phyloP scores from a whole-genome alignment of 306 rosid genomes.

The Hippophae tibetana region DNA sequence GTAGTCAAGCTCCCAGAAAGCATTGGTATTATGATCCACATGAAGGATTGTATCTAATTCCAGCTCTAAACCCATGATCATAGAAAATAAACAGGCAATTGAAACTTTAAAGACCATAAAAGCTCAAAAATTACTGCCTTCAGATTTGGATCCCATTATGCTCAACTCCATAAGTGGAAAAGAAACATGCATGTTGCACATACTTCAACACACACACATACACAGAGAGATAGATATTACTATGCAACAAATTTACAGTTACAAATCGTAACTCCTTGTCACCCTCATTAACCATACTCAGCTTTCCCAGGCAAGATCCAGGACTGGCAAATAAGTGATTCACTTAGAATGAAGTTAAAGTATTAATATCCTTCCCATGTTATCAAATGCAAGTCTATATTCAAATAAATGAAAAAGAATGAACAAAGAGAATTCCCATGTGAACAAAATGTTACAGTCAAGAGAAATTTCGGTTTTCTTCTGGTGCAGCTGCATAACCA shows the following conservation, averaged over 20 bases:
- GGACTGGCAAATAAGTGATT: conserved; percentile 29
- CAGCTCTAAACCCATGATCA: not conserved
- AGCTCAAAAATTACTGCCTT: not conserved
- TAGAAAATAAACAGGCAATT: not conserved
- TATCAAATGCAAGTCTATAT: not conserved
- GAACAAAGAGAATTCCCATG: no score
- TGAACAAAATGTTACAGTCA: not conserved
- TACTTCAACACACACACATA: not conserved
- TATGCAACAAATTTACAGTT: conserved; percentile 53
- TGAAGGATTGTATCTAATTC: not conserved
- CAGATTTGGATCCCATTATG: no score
- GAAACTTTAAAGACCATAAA: not conserved
- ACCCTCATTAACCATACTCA: conserved; percentile 47
- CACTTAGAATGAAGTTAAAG: no score
- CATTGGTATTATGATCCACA: not conserved
- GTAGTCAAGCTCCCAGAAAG: not conserved
- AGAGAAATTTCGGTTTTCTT: not conserved
- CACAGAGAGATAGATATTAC: conserved; percentile 29
- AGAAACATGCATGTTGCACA: not conserved
- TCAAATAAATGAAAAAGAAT: no score
- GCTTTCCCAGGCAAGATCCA: conserved; percentile 63
- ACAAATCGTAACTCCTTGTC: conserved; percentile 62
- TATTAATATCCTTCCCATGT: no score
- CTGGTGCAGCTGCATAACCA: not conserved
- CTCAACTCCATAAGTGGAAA: not conserved